Evolutionary conservation across 345 rosid genomes (phyloP), one percentile per base, ranked within the genome.

Genomic region (Bretschneidera sinensis): DNA sequence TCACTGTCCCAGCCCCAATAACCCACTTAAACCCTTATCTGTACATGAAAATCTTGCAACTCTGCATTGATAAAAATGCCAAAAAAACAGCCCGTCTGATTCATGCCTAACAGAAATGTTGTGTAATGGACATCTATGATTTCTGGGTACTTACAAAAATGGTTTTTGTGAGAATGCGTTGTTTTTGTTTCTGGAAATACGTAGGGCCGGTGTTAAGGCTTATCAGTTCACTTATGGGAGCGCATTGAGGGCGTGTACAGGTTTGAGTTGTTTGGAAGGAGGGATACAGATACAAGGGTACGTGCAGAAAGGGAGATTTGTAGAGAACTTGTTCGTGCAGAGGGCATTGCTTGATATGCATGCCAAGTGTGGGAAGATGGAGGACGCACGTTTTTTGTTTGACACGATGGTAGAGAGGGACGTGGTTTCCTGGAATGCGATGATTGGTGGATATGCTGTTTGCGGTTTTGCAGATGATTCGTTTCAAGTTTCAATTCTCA

Each of bases 51-150:
- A 5, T 79, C 13, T 69, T 85, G 31, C 71, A 69, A 39, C 60
- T 74, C 54, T 83, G 83, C 70, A 67, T 71, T 22, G 47, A 66
- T 31, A 24, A 20, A 22, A 60, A 52, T 60, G 60, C 72, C 0
- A 54, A 69, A 35, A 54, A 63, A 13, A 65, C 59, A 8, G 76
- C 76, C 59, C 55, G 56, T 20, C 24, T 57, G 69, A 65, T 81
- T 57, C 95, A 86, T 89, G 79, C 62, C 78, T n/a, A 59, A 76
- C 0, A 83, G 81, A 60, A 74, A 74, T 72, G 78, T 84, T 28
- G 81, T 78, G 50, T 73, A 94, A n/a, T n/a, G n/a, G 96, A 86
- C 86, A 0, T 83, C 75, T 35, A 78, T 86, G 82, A 71, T 89
- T 64, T 73, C 83, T 4, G 85, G 86, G 15, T 84, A 62, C 58